These are phyloP conservation scores for Nitzschia palea DNA, from an alignment of 108 stramenopile species.

Conservation along the genomic window DNA sequence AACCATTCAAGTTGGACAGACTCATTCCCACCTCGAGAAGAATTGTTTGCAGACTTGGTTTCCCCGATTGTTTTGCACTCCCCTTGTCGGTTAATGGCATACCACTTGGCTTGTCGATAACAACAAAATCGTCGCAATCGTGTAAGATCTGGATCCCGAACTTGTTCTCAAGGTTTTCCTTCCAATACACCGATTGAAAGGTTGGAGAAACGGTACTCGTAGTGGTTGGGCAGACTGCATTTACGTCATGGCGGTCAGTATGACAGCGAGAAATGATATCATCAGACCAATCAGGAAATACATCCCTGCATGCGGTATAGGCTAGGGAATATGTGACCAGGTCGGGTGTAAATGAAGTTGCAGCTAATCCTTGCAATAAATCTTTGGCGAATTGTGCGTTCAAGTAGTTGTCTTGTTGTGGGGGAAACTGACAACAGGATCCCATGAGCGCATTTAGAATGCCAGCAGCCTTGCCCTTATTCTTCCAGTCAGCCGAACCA, in stretches of 20 bases:
- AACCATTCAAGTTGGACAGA: conserved; percentile 62
- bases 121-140: conserved; percentile 48
- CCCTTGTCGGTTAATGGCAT: conserved; percentile 15
- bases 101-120: conserved; percentile 66
- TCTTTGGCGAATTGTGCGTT: not conserved
- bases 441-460: conserved; percentile 51
- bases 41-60: conserved; percentile 58
- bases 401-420: not conserved
- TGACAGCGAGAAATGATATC: too few species aligned
- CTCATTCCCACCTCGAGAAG: conserved; percentile 44
- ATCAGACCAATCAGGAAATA: not conserved
- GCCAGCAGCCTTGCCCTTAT: conserved; percentile 27
- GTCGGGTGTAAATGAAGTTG: conserved; percentile 15
- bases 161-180: not conserved
- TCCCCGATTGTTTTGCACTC: not conserved
- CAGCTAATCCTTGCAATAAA: conserved; percentile 7
- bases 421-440: conserved; percentile 27
- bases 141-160: conserved; percentile 41
- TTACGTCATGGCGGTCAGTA: too few species aligned
- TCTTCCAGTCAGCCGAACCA: not conserved
- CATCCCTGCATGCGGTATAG: not conserved
- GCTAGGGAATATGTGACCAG: conserved; percentile 19
- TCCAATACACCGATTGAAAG: too few species aligned
- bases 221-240: too few species aligned
- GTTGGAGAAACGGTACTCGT: too few species aligned